Percentiles rank a stretch among this genome's conserved stretches.
These are phyloP conservation scores for Suillus decipiens DNA, from an alignment of 768 basidiomycete genomes.

Conservation along the genomic window DNA sequence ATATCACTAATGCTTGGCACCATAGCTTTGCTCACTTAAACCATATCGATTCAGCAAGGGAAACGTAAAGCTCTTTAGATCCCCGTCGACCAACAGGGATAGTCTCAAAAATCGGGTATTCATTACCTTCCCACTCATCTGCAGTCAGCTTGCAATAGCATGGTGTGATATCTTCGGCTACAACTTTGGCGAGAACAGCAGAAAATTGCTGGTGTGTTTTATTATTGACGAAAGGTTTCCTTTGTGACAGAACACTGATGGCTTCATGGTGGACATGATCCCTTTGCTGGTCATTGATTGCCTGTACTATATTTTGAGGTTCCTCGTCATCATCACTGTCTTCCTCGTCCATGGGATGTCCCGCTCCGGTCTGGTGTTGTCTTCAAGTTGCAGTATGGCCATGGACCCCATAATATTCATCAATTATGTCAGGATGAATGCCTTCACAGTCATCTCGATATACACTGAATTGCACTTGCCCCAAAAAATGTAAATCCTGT, in stretches of 20 bases:
- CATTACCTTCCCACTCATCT: conserved; percentile 18
- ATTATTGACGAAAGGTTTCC: conserved; percentile 14
- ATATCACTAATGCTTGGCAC: conserved; percentile 15
- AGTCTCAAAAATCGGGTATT: conserved; percentile 16
- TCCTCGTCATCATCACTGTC: not conserved
- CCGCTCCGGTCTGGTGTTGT: conserved; percentile 12
- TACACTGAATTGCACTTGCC: conserved; percentile 11
- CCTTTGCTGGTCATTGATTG: not conserved
- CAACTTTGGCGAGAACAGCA: not conserved
- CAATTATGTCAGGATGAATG: conserved; percentile 18
- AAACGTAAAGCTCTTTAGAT: conserved; percentile 11
- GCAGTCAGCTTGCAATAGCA: conserved; percentile 16
- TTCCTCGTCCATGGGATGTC: conserved; percentile 12
- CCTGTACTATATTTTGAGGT: not conserved
- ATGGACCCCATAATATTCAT: conserved; percentile 19
- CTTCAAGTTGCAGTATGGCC: not conserved
- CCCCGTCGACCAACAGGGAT: conserved; percentile 7
- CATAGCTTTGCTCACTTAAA: conserved; percentile 14
- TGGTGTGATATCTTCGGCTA: conserved; percentile 8
- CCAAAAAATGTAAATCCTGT: conserved; percentile 9
- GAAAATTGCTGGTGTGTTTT: conserved; percentile 9
- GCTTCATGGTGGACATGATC: conserved; percentile 9
- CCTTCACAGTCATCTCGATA: conserved; percentile 20
- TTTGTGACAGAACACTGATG: conserved; percentile 1
- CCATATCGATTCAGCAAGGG: conserved; percentile 15